A percentile compares a stretch with the other conserved stretches of the same genome.
phyloP scores from a whole-genome alignment of 1,284 basidiomycete species.

The Golubevia pallescens region DNA sequence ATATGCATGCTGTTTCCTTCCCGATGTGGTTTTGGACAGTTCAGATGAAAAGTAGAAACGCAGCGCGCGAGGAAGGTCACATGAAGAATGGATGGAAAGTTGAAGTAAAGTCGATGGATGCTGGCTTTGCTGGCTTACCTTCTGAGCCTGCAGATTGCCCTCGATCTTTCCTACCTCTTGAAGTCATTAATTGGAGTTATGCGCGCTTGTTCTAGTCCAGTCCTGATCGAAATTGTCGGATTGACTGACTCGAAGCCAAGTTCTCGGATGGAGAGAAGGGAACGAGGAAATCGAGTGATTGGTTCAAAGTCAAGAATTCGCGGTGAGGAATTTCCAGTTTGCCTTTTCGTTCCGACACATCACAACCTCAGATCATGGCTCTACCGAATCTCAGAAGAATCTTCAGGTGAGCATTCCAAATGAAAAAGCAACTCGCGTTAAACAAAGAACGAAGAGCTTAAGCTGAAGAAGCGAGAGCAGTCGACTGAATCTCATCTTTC shows the following conservation, averaged over 20 bases:
- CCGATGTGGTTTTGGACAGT: no score
- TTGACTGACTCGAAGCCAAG: background rate
- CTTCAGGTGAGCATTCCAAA: slow-evolving; percentile 19
- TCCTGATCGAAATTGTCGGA: background rate
- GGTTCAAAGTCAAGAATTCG: background rate
- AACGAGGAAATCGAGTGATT: background rate
- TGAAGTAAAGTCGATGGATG: no score
- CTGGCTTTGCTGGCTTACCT: background rate
- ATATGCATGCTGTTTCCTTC: background rate
- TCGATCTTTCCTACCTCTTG: background rate
- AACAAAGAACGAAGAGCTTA: no score
- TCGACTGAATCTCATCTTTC: no score
- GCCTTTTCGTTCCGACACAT: slow-evolving; percentile 6
- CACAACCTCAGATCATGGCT: slow-evolving; percentile 23
- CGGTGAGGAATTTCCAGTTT: no score
- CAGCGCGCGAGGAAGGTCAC: no score
- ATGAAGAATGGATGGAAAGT: no score
- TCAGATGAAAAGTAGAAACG: no score
- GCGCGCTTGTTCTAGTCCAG: background rate
- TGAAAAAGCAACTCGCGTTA: no score
- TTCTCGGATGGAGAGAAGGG: background rate
- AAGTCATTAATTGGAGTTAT: background rate
- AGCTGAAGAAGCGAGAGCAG: no score
- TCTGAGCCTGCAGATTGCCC: background rate
- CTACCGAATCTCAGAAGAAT: slow-evolving; percentile 46